Evolutionary conservation across 2,329 filamentous ascomycete genomes (phyloP), one percentile per base, ranked within the genome.

Genomic region (Elsinoe australis): DNA sequence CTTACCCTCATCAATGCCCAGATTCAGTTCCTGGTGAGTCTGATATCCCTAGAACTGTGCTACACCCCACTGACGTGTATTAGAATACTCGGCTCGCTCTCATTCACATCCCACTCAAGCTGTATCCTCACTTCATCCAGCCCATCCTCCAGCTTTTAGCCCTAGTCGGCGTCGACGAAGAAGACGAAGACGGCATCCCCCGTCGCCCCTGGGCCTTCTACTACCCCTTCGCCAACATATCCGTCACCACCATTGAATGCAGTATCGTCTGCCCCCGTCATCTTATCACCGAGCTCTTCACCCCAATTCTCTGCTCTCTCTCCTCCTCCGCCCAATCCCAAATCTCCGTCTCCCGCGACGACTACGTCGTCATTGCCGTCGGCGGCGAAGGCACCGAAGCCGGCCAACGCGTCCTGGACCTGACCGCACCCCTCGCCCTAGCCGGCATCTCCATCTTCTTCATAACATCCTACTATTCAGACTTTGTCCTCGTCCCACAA

Each of bases 361-460:
- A 85, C 46, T 96, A 89, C 64, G 80, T 89, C 28, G 85, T 89
- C 26, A 86, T 96, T 64, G 87, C 88, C 53, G 87, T 98, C 52
- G 87, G 87, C 53, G 88, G 86, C 54, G 85, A 89, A 56, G 88
- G 89, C 5, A 81, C 95, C 57, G 89, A 95, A 62, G 89, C 90
- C 7, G 89, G 88, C 5, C 87, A 89, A 57, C 79, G 89, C 49
- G 90, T 98, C 5, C 78, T 95, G 58, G 90, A 96, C 61, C 68
- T 98, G 53, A 95, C 89, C 5, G 89, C 83, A 47, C 92, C 90
- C 4, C 74, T 96, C 24, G 90, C 92, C 21, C 75, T 95, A 62
- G 90, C 90, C 42, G 87, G 87, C 57, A 92, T 96, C 75, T 86
- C 90, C 47, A 94, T 98, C 61, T 95, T 96, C 72, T 96, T 96